These are phyloP conservation scores for Naganishia randhawae DNA, from an alignment of 768 basidiomycete genomes.

Conservation along the genomic window DNA sequence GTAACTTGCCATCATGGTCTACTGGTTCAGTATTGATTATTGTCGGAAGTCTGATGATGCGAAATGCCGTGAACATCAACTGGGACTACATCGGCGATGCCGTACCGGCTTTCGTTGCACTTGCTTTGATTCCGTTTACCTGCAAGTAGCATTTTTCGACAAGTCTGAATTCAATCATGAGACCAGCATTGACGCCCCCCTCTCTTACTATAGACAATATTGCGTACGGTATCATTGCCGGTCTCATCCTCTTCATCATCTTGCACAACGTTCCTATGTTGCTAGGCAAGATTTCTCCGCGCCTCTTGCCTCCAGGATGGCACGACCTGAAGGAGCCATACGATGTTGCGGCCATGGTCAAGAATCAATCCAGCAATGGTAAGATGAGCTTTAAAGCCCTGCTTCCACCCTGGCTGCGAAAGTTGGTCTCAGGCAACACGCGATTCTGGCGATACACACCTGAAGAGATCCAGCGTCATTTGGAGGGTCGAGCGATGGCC, in stretches of 20 bases:
- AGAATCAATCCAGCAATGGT: conserved; percentile 33
- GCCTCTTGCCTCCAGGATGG: conserved; percentile 43
- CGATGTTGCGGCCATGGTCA: conserved; percentile 38
- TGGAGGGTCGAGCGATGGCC: conserved; percentile 39
- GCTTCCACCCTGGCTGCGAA: conserved; percentile 42
- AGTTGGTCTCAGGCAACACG: conserved; percentile 37
- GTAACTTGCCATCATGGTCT: conserved; percentile 80
- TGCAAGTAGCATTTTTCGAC: conserved; percentile 31
- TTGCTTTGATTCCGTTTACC: conserved; percentile 62
- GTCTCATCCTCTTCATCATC: conserved; percentile 65
- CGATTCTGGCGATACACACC: conserved; percentile 42
- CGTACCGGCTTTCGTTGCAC: conserved; percentile 78
- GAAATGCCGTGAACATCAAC: conserved; percentile 79
- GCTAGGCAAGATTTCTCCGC: conserved; percentile 56
- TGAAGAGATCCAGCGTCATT: conserved; percentile 38
- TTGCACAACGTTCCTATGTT: conserved; percentile 68
- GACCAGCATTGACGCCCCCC: neutral
- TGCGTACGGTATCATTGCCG: conserved; percentile 82
- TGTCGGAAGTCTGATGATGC: conserved; percentile 83
- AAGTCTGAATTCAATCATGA: conserved; percentile 44
- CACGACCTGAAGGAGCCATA: conserved; percentile 44
- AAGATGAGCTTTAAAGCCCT: conserved; percentile 31
- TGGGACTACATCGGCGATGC: conserved; percentile 84
- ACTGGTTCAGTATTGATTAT: conserved; percentile 81
- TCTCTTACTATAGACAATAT: conserved; percentile 57